Evolutionary conservation across 331 rosid species (phyloP), one percentile per base, ranked within the genome.

Genomic region (Acacia pycnantha): DNA sequence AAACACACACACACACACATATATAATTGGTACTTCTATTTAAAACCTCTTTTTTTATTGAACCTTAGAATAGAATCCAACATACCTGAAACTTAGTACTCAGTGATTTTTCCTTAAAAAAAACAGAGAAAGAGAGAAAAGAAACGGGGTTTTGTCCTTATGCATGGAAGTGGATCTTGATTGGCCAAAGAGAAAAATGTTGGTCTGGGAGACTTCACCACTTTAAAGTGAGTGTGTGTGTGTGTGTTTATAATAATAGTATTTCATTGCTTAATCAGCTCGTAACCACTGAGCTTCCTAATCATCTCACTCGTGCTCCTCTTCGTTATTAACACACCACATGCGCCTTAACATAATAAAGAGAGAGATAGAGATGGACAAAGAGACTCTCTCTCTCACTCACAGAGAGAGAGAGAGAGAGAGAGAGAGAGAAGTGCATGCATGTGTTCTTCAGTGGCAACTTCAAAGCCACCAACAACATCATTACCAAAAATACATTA

Each of bases 191-290:
- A 33, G 41, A 65, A 31, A 65, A 65, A 58, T 65, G 71, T 33
- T 65, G 44, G 71, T 18, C 71, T 31, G n/a, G 70, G 44, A 65
- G 51, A 41, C 40, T 5, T 33, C 22, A 46, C 15, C 8, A 6
- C 37, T 24, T 44, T 44, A 40, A 21, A 37, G 7, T 15, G 19
- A 29, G n/a, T 31, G 33, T 46, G 50, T 6, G 27, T 21, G 21
- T 43, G 54, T 70, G 75, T 79, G 79, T 66, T 69, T 79, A 74
- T 74, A 67, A 79, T 79, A 87, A 78, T 81, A 85, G 73, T 85
- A 83, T 88, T 88, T 88, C 84, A 83, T 85, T 88, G 88, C 91
- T 88, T 88, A 88, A 88, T 85, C 82, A 83, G 84, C 87, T 88
- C 81, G 91, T 88, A 88, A 88, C 89, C 89, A 81, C 91, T 83